These are phyloP conservation scores for Colletotrichum tamarilloi DNA, from an alignment of 2,329 filamentous ascomycete genomes.

Conservation along the genomic window DNA sequence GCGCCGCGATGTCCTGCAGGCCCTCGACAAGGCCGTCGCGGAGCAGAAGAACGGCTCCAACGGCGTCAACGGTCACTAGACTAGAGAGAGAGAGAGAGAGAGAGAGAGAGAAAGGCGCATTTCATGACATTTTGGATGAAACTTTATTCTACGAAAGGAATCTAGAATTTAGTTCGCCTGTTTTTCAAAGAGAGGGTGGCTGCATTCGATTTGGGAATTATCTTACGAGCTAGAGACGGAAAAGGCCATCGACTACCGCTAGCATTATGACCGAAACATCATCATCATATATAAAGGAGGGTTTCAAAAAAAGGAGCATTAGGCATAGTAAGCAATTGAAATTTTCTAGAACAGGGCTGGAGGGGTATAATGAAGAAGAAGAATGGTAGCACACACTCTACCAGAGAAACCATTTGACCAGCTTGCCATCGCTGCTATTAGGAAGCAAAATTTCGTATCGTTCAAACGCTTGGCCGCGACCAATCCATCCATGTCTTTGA, in stretches of 20 bases:
- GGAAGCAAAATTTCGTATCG: background rate
- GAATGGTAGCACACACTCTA: conserved; percentile 9
- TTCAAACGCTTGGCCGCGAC: background rate
- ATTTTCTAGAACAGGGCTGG: conserved; percentile 23
- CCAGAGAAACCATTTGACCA: conserved; percentile 19
- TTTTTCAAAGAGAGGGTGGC: background rate
- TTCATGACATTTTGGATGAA: background rate
- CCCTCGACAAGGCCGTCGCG: conserved; percentile 79
- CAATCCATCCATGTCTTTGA: background rate
- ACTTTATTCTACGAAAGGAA: background rate
- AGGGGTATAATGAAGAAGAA: conserved; percentile 25
- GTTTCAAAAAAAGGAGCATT: background rate
- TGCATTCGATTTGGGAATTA: background rate
- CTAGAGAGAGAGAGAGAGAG: background rate
- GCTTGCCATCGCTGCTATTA: conserved; percentile 10
- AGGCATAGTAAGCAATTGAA: conserved; percentile 28
- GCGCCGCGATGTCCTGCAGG: conserved; percentile 82
- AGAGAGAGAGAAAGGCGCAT: background rate
- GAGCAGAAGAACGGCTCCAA: conserved; percentile 41
- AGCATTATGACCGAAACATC: background rate
- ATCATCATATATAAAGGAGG: background rate
- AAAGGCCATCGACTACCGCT: background rate
- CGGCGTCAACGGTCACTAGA: conserved; percentile 43
- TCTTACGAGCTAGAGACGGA: background rate
- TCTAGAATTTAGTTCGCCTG: background rate